Evolutionary conservation across 352 stramenopile genomes (phyloP).

Genomic region (Phytophthora pseudosyringae): DNA sequence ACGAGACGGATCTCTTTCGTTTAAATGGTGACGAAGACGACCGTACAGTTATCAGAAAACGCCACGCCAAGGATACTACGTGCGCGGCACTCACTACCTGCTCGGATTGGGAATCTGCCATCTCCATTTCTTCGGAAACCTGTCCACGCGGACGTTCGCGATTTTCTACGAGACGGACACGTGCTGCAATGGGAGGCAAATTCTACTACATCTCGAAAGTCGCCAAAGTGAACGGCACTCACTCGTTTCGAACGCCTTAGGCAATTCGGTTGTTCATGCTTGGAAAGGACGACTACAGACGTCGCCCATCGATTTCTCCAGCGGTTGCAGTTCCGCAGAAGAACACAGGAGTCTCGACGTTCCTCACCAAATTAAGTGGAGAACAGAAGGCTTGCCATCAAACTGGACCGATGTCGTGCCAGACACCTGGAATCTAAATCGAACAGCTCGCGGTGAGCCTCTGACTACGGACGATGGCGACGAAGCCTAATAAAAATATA

Average conservation of each 20-base stretch:
- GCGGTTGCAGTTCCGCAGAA: background rate
- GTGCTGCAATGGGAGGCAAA: no score
- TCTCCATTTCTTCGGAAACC: no score
- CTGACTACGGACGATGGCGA: background rate
- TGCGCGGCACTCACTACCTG: no score
- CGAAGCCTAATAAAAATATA: constrained; percentile 20
- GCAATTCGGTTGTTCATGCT: constrained; percentile 20
- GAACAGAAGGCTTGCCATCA: background rate
- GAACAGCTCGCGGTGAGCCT: background rate
- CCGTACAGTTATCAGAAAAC: no score
- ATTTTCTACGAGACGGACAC: no score
- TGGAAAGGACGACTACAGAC: constrained; percentile 9
- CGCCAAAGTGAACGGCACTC: background rate
- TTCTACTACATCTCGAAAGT: constrained; percentile 10
- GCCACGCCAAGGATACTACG: no score
- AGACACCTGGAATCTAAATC: background rate
- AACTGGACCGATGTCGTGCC: constrained; percentile 13
- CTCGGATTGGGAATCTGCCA: no score
- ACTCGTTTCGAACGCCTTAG: constrained; percentile 4
- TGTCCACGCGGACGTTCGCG: no score
- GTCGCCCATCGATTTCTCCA: constrained; percentile 3
- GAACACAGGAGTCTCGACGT: background rate
- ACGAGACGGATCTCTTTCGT: no score
- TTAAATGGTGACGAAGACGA: no score
- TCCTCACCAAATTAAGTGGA: constrained; percentile 3